Evolutionary conservation across 257 asterid species (phyloP).

Genomic region (Rhazya stricta): DNA sequence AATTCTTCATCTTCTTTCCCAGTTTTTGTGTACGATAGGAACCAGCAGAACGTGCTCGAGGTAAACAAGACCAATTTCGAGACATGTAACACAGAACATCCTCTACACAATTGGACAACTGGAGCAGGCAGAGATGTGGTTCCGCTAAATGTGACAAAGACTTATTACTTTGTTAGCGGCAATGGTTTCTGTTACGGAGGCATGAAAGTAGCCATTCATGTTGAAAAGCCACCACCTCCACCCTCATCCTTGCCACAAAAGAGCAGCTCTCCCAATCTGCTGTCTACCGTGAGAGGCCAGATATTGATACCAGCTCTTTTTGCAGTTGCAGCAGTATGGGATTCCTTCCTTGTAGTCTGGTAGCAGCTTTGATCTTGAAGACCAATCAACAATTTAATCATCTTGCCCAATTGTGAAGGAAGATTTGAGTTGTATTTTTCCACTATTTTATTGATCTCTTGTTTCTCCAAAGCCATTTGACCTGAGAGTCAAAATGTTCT

Average conservation of each 20-base stretch:
- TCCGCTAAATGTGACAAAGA: slow-evolving; percentile 65
- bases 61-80: slow-evolving; percentile 69
- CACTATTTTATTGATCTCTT: slow-evolving; percentile 18
- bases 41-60: slow-evolving; percentile 54
- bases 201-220: slow-evolving; percentile 62
- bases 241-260: slow-evolving; percentile 29
- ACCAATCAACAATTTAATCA: no score
- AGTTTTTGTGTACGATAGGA: slow-evolving; percentile 56
- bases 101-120: slow-evolving; percentile 70
- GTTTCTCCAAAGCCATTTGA: slow-evolving; percentile 16
- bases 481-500: slow-evolving; percentile 20
- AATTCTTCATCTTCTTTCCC: neutral
- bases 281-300: neutral
- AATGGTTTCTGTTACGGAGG: slow-evolving; percentile 81
- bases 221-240: slow-evolving; percentile 64
- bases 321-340: slow-evolving; percentile 5
- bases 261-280: slow-evolving; percentile 10
- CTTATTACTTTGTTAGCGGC: slow-evolving; percentile 75
- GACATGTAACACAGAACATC: slow-evolving; percentile 53
- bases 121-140: slow-evolving; percentile 95
- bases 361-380: neutral
- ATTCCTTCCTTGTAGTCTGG: slow-evolving; percentile 5
- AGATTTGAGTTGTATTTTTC: slow-evolving; percentile 19
- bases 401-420: slow-evolving; percentile 36
- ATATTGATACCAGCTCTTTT: neutral